Evolutionary conservation across 2,329 filamentous ascomycete genomes (phyloP), one percentile per base, ranked within the genome.

Genomic region (Cladosporium halotolerans): DNA sequence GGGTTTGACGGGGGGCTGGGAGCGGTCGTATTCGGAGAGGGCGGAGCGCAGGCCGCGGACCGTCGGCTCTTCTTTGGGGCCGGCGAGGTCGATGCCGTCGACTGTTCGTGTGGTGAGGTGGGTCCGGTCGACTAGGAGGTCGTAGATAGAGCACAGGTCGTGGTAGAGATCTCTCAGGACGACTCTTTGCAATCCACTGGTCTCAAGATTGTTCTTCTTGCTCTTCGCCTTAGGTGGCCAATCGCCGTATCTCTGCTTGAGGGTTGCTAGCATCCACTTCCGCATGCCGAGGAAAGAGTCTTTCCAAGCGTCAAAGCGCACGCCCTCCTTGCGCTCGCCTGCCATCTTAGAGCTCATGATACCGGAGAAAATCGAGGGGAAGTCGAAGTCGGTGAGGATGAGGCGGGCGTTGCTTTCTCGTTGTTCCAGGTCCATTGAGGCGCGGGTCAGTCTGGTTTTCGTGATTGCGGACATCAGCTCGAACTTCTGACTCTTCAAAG

Each of bases 151-250:
- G 61, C 88, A 88, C 63, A 96, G 82, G 67, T 99, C 92, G 23
- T 83, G 79, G 71, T 96, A 97, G 8, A 97, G 73, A 41, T 88
- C 84, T 65, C 83, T 83, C 40, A 96, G 75, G 5, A 96, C 88
- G 42, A 89, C 72, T 19, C 93, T 81, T 69, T 96, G 96, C 18
- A 97, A 77, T 0, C 92, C 92, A 60, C 83, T 88, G 61, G 91
- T 89, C 28, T 87, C 85, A 59, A 96, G 89, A 1, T 85, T 81
- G 66, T 96, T 95, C 79, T 95, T 96, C 77, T 95, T 95, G 62
- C 84, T 92, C 63, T 81, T 86, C 2, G 90, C 89, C 68, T 93
- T 95, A 8, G 93, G 92, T 2, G 93, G 91, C 92, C 92, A 88
- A 31, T 83, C 78, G n/a, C 84, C 84, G 63, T 84, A 85, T 44